Evolutionary conservation across 495 filamentous ascomycete species (phyloP).

Genomic region (Jackrogersella multiformis): DNA sequence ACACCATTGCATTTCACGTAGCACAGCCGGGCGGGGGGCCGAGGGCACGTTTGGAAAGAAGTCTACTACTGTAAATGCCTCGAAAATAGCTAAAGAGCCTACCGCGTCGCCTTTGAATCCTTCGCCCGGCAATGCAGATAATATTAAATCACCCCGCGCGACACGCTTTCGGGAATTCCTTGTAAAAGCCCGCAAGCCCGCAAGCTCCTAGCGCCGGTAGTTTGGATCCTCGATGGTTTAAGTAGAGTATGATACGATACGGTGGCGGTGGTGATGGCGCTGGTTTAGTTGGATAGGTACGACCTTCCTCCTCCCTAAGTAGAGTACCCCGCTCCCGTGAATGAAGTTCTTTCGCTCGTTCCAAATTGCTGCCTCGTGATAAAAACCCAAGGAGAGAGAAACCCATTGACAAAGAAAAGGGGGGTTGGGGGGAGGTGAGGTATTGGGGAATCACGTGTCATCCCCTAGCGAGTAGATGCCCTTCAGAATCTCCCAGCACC

Average conservation of each 20-base stretch:
- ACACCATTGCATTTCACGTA: no score
- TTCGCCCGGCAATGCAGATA: slow-evolving; percentile 36
- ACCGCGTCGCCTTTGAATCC: background rate
- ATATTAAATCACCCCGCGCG: slow-evolving; percentile 16
- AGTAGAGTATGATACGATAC: no score
- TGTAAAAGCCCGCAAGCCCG: slow-evolving; percentile 11
- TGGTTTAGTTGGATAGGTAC: no score
- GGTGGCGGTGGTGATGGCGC: no score
- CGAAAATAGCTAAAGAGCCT: no score
- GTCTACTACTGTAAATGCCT: slow-evolving; percentile 36
- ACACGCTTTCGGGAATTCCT: background rate
- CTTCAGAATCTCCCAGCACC: slow-evolving; percentile 63
- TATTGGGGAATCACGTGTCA: slow-evolving; percentile 36
- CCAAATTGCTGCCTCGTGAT: slow-evolving; percentile 23
- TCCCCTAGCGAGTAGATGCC: slow-evolving; percentile 55
- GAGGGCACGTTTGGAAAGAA: background rate
- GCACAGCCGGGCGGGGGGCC: background rate
- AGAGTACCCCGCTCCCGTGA: background rate
- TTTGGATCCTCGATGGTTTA: no score
- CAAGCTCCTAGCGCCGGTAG: slow-evolving; percentile 36
- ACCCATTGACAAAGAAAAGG: background rate
- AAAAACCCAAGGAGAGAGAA: slow-evolving; percentile 17
- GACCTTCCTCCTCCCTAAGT: no score
- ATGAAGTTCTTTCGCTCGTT: slow-evolving; percentile 3
- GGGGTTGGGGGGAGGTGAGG: background rate